phyloP scores from a whole-genome alignment of 163 green algal genomes.

The Scenedesmus sp. region DNA sequence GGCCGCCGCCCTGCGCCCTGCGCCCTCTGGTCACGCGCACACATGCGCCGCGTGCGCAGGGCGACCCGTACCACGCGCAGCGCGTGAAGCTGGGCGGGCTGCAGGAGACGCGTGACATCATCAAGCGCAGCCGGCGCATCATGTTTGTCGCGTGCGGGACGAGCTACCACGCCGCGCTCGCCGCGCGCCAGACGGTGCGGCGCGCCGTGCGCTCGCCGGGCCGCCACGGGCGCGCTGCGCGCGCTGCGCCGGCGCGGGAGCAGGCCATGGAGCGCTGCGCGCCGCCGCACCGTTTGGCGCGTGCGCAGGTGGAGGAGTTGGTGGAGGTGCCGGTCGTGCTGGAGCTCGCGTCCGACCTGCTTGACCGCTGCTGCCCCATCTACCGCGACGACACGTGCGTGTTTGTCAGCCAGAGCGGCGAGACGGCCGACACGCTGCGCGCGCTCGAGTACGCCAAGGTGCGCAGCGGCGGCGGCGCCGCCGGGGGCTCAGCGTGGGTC shows the following conservation, averaged over 20 bases:
- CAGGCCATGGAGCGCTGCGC: conserved; percentile 79
- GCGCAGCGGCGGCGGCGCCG: no score
- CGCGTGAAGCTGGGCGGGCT: conserved; percentile 94
- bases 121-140: conserved; percentile 80
- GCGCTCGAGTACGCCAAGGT: conserved; percentile 88
- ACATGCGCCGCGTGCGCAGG: background rate
- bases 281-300: background rate
- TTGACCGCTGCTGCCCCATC: conserved; percentile 86
- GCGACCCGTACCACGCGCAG: conserved; percentile 45
- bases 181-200: conserved; percentile 77
- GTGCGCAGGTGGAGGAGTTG: conserved; percentile 45
- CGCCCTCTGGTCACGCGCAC: no score
- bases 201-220: no score
- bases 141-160: conserved; percentile 97
- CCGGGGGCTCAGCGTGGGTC: background rate
- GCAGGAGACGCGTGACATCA: conserved; percentile 74
- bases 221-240: no score
- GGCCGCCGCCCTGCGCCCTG: background rate
- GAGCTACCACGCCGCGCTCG: conserved; percentile 92
- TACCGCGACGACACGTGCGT: conserved; percentile 91
- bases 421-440: conserved; percentile 97
- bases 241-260: conserved; percentile 86
- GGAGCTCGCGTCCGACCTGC: conserved; percentile 93
- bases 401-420: conserved; percentile 94
- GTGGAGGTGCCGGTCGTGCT: conserved; percentile 81